Evolutionary conservation across 2,329 filamentous ascomycete genomes (phyloP).

Genomic region (Sporothrix pseudoabietina): DNA sequence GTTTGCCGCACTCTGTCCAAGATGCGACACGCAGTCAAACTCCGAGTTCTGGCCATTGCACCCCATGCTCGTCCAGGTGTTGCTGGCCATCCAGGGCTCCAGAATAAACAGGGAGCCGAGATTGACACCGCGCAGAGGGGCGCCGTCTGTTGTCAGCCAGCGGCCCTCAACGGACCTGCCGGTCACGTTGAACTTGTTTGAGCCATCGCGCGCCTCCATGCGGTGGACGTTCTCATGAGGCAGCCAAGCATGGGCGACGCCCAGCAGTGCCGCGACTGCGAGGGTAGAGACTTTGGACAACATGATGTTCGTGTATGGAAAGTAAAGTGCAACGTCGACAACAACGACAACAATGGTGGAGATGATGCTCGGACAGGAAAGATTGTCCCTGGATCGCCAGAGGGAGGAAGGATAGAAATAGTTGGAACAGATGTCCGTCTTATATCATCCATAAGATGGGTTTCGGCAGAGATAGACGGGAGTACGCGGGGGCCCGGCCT

Average conservation of each 20-base stretch:
- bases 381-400: too few relatives aligned
- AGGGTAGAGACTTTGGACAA: not conserved
- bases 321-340: not conserved
- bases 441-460: not conserved
- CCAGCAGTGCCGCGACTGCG: not conserved
- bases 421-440: not conserved
- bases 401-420: too few relatives aligned
- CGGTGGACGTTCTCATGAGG: slow-evolving; percentile 29
- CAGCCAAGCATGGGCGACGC: slow-evolving; percentile 30
- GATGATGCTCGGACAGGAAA: too few relatives aligned
- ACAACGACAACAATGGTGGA: not conserved
- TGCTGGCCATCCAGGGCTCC: slow-evolving; percentile 56
- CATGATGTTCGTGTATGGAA: not conserved
- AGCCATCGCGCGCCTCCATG: slow-evolving; percentile 32
- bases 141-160: slow-evolving; percentile 28
- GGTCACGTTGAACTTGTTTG: slow-evolving; percentile 31
- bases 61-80: slow-evolving; percentile 52
- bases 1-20: slow-evolving; percentile 52
- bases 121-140: slow-evolving; percentile 52
- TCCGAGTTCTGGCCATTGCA: slow-evolving; percentile 52
- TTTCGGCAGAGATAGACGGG: not conserved
- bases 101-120: slow-evolving; percentile 43
- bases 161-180: not conserved
- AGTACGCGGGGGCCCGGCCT: not conserved
- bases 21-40: slow-evolving; percentile 55